phyloP scores from a whole-genome alignment of 2,329 filamentous ascomycete species.

The Zasmidium cellare region DNA sequence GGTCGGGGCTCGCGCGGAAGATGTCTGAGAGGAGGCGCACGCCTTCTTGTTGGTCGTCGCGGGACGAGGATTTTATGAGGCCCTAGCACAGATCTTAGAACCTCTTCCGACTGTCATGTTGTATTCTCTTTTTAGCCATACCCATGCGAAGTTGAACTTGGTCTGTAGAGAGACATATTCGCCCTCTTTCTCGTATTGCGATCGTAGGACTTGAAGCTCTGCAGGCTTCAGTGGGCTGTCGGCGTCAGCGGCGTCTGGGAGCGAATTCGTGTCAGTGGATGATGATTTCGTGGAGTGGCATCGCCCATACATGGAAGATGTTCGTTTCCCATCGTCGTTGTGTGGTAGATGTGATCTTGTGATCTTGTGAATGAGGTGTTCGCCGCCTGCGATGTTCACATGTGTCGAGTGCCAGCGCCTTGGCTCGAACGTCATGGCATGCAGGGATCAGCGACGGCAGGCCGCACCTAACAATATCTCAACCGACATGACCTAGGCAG shows the following conservation, averaged over 20 bases:
- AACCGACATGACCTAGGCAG: too few relatives aligned
- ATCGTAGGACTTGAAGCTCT: slow-evolving; percentile 87
- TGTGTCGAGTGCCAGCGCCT: not conserved
- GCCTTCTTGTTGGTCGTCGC: slow-evolving; percentile 58
- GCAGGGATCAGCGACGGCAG: too few relatives aligned
- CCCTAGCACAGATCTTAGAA: slow-evolving; percentile 60
- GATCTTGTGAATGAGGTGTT: not conserved
- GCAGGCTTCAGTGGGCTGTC: slow-evolving; percentile 91
- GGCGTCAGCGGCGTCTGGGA: slow-evolving; percentile 89
- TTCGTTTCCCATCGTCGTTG: slow-evolving; percentile 40
- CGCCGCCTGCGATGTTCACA: slow-evolving; percentile 2
- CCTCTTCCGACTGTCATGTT: too few relatives aligned
- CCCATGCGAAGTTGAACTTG: slow-evolving; percentile 99
- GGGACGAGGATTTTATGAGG: slow-evolving; percentile 85
- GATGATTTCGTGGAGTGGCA: not conserved
- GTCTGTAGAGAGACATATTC: slow-evolving; percentile 96
- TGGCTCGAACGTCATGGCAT: not conserved
- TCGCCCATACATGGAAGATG: slow-evolving; percentile 50
- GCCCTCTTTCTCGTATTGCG: slow-evolving; percentile 96
- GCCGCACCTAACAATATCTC: too few relatives aligned
- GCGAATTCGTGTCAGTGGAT: slow-evolving; percentile 26
- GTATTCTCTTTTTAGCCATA: slow-evolving; percentile 41
- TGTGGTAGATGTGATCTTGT: not conserved
- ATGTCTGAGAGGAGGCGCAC: slow-evolving; percentile 53
- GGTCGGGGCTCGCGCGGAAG: slow-evolving; percentile 89